Percentiles rank a stretch among this genome's conserved stretches.
phyloP scores from a whole-genome alignment of 1,139 yeast genomes.

The Torulaspora pretoriensis region DNA sequence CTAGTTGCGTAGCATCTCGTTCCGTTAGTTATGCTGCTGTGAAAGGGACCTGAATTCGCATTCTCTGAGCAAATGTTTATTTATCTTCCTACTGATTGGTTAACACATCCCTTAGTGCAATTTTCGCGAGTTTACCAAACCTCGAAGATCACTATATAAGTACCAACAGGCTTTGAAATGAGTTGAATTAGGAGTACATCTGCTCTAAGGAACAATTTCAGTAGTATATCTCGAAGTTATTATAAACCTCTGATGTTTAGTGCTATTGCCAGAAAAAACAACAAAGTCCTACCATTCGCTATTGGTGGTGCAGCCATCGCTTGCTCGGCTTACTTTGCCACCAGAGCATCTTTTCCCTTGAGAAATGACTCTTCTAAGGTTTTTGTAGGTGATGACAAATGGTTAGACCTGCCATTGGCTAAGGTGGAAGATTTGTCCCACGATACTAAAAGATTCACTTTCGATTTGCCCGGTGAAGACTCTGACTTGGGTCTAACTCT shows the following conservation, averaged over 20 bases:
- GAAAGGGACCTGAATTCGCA: background rate
- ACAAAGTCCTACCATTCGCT: constrained; percentile 36
- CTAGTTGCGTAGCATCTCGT: background rate
- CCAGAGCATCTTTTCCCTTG: constrained; percentile 17
- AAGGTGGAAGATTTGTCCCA: constrained; percentile 53
- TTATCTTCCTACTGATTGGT: constrained; percentile 15
- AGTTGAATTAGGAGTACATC: background rate
- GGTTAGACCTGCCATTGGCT: constrained; percentile 70
- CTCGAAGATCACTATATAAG: constrained; percentile 2
- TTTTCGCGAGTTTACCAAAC: constrained; percentile 4
- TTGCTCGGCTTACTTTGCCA: constrained; percentile 44
- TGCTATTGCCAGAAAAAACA: constrained; percentile 29
- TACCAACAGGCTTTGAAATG: background rate
- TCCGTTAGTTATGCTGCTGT: background rate
- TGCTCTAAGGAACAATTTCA: background rate
- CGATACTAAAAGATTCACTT: constrained; percentile 62
- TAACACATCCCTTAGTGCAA: background rate
- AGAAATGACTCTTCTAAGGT: constrained; percentile 51
- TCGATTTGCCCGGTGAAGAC: constrained; percentile 65
- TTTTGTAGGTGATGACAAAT: constrained; percentile 65
- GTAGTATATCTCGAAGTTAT: background rate
- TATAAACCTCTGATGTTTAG: constrained; percentile 7
- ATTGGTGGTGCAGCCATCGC: constrained; percentile 53
- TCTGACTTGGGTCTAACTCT: constrained; percentile 72
- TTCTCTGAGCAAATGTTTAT: background rate